A percentile compares a stretch with the other conserved stretches of the same genome.
Evolutionary conservation across 371 early-diverging fungal species (phyloP).

Genomic region (Nosema muscidifuracis): DNA sequence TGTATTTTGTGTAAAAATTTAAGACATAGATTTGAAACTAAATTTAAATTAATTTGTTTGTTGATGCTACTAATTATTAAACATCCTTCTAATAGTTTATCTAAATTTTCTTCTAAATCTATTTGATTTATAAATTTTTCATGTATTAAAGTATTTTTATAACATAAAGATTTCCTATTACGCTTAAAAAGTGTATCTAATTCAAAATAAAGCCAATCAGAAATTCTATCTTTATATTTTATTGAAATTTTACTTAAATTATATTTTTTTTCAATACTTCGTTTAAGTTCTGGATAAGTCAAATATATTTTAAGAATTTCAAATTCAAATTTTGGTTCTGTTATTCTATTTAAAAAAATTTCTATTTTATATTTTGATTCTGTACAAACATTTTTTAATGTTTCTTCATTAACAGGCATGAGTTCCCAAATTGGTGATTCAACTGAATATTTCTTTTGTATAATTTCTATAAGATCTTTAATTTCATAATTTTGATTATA

Average conservation of each 20-base stretch:
- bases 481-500: slow-evolving; percentile 17
- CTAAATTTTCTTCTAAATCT: neutral
- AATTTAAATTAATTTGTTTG: neutral
- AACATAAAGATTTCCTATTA: neutral
- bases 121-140: neutral
- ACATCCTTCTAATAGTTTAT: neutral
- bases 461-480: neutral
- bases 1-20: neutral
- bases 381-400: neutral
- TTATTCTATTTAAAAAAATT: neutral
- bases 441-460: slow-evolving; percentile 2
- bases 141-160: too few relatives aligned
- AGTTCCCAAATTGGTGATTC: neutral
- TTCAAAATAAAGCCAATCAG: neutral
- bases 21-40: neutral
- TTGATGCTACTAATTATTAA: neutral
- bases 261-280: neutral
- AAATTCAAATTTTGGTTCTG: neutral
- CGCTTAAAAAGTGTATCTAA: neutral
- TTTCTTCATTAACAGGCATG: slow-evolving; percentile 8
- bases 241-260: neutral
- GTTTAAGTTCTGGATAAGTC: neutral
- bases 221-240: slow-evolving; percentile 6
- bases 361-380: neutral
- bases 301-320: slow-evolving; percentile 13